These are phyloP conservation scores for Fusarium robinianum DNA, from an alignment of 2,329 filamentous ascomycete genomes.

Conservation along the genomic window DNA sequence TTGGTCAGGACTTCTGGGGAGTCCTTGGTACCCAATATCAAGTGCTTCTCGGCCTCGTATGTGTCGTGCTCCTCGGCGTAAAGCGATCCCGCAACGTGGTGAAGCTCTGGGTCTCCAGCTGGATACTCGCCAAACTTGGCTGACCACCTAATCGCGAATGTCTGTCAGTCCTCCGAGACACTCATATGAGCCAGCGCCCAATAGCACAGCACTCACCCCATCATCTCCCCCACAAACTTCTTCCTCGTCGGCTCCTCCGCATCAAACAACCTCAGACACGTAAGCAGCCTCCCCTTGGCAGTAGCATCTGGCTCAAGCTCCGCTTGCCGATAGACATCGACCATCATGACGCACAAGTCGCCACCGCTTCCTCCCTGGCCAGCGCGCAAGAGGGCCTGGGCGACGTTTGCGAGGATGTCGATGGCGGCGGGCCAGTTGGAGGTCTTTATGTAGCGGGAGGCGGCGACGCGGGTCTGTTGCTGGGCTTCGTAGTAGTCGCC, in stretches of 20 bases:
- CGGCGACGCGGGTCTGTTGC: slow-evolving; percentile 95
- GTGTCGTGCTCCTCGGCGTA: slow-evolving; percentile 93
- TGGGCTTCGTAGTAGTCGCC: slow-evolving; percentile 98
- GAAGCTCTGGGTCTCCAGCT: slow-evolving; percentile 89
- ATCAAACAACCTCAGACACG: slow-evolving; percentile 79
- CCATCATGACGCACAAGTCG: slow-evolving; percentile 82
- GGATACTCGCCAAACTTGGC: slow-evolving; percentile 83
- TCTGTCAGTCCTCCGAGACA: slow-evolving; percentile 9
- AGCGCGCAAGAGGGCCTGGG: slow-evolving; percentile 82
- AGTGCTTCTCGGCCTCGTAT: slow-evolving; percentile 91
- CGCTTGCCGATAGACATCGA: slow-evolving; percentile 90
- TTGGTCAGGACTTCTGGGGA: slow-evolving; percentile 78
- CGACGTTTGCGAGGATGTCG: slow-evolving; percentile 83
- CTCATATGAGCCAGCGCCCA: not conserved
- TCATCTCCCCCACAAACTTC: slow-evolving; percentile 85
- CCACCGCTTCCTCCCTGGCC: slow-evolving; percentile 94
- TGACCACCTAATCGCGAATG: slow-evolving; percentile 67
- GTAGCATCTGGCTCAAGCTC: slow-evolving; percentile 76
- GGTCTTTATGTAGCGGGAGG: slow-evolving; percentile 89
- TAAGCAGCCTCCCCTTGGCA: slow-evolving; percentile 75
- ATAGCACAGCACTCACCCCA: slow-evolving; percentile 59
- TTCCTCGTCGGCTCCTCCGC: slow-evolving; percentile 87
- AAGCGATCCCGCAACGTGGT: slow-evolving; percentile 85
- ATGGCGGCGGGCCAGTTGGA: slow-evolving; percentile 83
- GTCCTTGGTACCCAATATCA: slow-evolving; percentile 86